These are phyloP conservation scores for Neopestalotiopsis sp. DNA, from an alignment of 2,329 filamentous ascomycete genomes.

Conservation along the genomic window DNA sequence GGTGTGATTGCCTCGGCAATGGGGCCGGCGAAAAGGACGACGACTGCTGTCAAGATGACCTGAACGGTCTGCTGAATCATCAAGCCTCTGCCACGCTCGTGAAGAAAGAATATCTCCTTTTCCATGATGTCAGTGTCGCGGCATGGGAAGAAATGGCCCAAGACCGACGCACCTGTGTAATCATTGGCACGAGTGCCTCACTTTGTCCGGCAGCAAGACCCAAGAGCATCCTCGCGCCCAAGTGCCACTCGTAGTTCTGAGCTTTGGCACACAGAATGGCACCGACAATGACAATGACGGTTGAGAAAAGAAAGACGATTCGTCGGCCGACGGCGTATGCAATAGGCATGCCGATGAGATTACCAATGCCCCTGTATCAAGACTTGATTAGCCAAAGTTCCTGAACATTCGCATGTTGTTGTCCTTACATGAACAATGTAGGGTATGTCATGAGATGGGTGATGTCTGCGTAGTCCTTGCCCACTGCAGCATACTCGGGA, in stretches of 20 bases:
- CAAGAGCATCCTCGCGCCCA: conserved; percentile 42
- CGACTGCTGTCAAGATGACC: conserved; percentile 41
- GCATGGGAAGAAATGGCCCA: background rate
- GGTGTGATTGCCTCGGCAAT: conserved; percentile 47
- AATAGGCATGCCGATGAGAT: conserved; percentile 38
- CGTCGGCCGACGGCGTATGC: conserved; percentile 41
- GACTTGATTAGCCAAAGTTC: no score
- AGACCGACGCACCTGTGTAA: conserved; percentile 28
- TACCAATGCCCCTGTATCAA: conserved; percentile 35
- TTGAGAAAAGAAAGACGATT: conserved; percentile 36
- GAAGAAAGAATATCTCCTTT: conserved; percentile 48
- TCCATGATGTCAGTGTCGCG: background rate
- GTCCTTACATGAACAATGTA: conserved; percentile 28
- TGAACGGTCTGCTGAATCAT: conserved; percentile 49
- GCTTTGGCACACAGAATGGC: conserved; percentile 33
- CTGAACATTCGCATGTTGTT: accelerated
- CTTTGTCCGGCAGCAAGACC: conserved; percentile 46
- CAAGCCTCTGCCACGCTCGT: conserved; percentile 44
- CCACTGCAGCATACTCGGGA: conserved; percentile 39
- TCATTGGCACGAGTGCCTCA: conserved; percentile 47
- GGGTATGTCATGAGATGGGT: conserved; percentile 42
- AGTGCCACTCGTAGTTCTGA: conserved; percentile 40
- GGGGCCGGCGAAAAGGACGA: conserved; percentile 44
- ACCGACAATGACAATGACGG: conserved; percentile 32
- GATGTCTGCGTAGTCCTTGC: conserved; percentile 44